Percentiles rank a stretch among this genome's conserved stretches.
phyloP scores from a whole-genome alignment of 768 basidiomycete species.

The Lentinus tigrinus region DNA sequence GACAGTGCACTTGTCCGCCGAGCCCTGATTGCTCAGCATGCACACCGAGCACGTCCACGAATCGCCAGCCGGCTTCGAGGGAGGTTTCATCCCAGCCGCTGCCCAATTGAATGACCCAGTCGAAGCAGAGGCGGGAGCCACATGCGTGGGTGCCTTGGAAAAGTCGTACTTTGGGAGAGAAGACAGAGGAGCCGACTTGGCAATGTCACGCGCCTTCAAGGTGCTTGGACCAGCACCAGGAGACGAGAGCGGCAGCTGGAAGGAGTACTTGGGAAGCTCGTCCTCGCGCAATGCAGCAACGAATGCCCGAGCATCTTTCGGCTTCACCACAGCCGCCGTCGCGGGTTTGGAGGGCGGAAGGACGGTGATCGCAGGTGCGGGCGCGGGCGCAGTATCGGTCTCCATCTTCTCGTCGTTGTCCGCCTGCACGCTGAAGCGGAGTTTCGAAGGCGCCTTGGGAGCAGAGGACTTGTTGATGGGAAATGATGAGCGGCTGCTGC shows the following conservation, averaged over 20 bases:
- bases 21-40: conserved; percentile 37
- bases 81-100: conserved; percentile 56
- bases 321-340: not conserved
- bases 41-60: conserved; percentile 64
- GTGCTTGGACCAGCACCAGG: conserved; percentile 25
- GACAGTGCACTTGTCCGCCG: conserved; percentile 43
- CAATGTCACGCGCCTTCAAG: conserved; percentile 33
- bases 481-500: conserved; percentile 1
- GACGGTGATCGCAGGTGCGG: not conserved
- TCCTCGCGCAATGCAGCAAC: conserved; percentile 29
- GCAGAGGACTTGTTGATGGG: conserved; percentile 44
- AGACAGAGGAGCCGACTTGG: conserved; percentile 36
- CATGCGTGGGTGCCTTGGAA: conserved; percentile 25
- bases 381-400: not conserved
- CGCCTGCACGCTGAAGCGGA: conserved; percentile 68
- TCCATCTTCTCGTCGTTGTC: conserved; percentile 42
- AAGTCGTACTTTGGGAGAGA: conserved; percentile 50
- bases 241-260: conserved; percentile 23
- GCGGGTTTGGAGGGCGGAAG: conserved; percentile 1
- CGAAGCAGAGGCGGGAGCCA: not conserved
- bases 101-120: conserved; percentile 51
- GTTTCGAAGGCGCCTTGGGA: conserved; percentile 78
- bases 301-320: conserved; percentile 24
- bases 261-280: conserved; percentile 37
- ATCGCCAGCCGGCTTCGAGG: conserved; percentile 28